Percentiles rank a stretch among this genome's conserved stretches.
Conservation (phyloP, 257 asterid genomes). For the Paraleonurus japonicus region DNA sequence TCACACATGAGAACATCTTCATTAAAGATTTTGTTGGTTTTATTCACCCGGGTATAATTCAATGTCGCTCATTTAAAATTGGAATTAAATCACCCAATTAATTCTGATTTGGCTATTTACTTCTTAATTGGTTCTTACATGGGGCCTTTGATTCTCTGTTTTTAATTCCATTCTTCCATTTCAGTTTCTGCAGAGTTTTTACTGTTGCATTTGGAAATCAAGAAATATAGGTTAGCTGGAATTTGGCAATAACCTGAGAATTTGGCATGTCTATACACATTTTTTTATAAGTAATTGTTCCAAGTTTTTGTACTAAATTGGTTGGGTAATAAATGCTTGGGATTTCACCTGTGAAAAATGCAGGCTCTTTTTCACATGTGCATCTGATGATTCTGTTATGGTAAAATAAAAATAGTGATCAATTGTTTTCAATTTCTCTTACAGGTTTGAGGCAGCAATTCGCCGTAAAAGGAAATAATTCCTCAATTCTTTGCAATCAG, state of each 20-base stretch:
- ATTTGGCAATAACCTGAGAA: neutral
- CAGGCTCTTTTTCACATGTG: conserved; percentile 19
- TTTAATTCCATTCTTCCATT: conserved; percentile 12
- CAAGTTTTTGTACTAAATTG: conserved; percentile 20
- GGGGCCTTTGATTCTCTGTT: conserved; percentile 12
- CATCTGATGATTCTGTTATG: conserved; percentile 10
- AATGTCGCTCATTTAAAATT: conserved; percentile 30
- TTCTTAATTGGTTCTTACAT: neutral
- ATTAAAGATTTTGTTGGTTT: conserved; percentile 37
- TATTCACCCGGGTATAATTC: conserved; percentile 28
- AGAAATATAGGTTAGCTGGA: neutral
- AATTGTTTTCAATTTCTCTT: conserved; percentile 20
- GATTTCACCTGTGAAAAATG: conserved; percentile 34
- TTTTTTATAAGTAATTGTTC: neutral
- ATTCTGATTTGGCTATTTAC: conserved; percentile 30
- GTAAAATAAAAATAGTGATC: conserved; percentile 6
- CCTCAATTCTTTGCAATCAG: conserved; percentile 7
- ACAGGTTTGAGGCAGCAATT: conserved; percentile 12
- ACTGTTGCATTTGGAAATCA: conserved; percentile 16
- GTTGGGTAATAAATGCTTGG: conserved; percentile 33
- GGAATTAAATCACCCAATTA: conserved; percentile 45
- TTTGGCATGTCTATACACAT: conserved; percentile 13
- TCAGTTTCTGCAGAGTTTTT: neutral
- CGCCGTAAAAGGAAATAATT: neutral
- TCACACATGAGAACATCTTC: conserved; percentile 31